These are phyloP conservation scores for Paratinospora sagittata DNA, from an alignment of 164 flowering plant species.

Conservation along the genomic window DNA sequence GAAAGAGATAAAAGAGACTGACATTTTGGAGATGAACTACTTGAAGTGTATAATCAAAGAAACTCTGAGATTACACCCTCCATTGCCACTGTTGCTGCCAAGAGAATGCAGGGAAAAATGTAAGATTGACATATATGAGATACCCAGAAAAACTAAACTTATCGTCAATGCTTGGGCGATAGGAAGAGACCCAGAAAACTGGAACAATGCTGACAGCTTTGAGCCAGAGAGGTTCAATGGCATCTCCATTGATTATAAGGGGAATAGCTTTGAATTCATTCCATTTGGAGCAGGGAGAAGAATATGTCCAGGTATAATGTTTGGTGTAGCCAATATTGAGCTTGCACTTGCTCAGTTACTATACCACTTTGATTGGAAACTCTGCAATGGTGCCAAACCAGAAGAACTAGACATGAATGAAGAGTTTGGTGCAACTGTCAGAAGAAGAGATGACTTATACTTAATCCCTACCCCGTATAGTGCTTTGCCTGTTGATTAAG, in stretches of 20 bases:
- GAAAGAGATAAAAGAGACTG: conserved; percentile 3
- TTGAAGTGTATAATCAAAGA: conserved; percentile 9
- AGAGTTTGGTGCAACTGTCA: conserved; percentile 16
- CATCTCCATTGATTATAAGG: conserved; percentile 1
- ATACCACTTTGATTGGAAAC: conserved; percentile 17
- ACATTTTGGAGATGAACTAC: conserved; percentile 8
- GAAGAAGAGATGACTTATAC: conserved; percentile 22
- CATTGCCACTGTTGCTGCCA: conserved; percentile 13
- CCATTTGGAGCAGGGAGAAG: conserved; percentile 42
- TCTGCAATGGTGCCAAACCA: conserved; percentile 4
- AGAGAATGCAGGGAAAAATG: conserved; percentile 17
- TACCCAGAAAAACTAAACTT: too few relatives aligned
- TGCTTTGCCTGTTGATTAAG: not conserved
- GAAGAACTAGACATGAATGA: conserved; percentile 6
- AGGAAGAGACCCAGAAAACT: conserved; percentile 16
- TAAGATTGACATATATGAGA: not conserved
- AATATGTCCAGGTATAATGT: conserved; percentile 32
- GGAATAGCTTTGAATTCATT: conserved; percentile 9
- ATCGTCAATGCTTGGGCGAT: not conserved
- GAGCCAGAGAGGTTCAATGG: conserved; percentile 5
- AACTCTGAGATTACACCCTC: conserved; percentile 15
- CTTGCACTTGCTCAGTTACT: conserved; percentile 18
- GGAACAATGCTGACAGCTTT: not conserved
- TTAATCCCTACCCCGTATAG: conserved; percentile 23
- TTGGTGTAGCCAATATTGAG: conserved; percentile 26